Evolutionary conservation across 495 filamentous ascomycete species (phyloP), one percentile per base, ranked within the genome.

Genomic region (Aspergillus biplanus): DNA sequence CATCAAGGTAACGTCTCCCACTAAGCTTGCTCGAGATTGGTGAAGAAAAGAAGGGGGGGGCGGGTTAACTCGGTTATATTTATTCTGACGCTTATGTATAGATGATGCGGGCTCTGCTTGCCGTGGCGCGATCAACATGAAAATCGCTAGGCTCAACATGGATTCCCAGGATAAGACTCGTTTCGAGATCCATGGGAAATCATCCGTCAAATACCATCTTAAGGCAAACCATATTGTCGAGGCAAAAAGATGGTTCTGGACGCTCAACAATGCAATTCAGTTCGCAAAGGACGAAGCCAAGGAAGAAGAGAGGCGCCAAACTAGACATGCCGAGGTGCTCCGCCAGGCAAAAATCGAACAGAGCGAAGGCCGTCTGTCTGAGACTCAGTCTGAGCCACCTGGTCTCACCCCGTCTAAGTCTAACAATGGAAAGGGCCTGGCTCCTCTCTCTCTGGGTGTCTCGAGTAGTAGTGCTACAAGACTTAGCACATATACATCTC

Each of bases 101-200:
- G 94, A 99, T 72, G 95, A 98, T 73, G 72, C 74, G 33, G 76
- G 73, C 33, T 79, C 76, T 55, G 78, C 95, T 53, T 99, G 95
- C 75, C 93, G 95, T 52, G 95, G 95, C 62, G 95, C 95, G 32
- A 97, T 99, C 73, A 98, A 97, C 70, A 98, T 98, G 95, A 89
- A 88, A 59, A 98, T 99, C 69, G 93, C 96, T 52, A 90, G 88
- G 70, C 83, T 99, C 18, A 88, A 90, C 72, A 97, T 99, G 92
- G 96, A 96, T 70, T 85, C 95, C 0, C 91, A 97, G 65, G 95
- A 99, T 70, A 99, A 99, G 74, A 92, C 91, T 21, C 92, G 91
- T 37, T 99, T 99, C 69, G 95, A 98, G 69, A 97, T 99, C 62
- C 90, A 92, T 50, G 95, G 95, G 18, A 99, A 99, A 75, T 94